Evolutionary conservation across 768 basidiomycete genomes (phyloP).

Genomic region (Gyrodon lividus): DNA sequence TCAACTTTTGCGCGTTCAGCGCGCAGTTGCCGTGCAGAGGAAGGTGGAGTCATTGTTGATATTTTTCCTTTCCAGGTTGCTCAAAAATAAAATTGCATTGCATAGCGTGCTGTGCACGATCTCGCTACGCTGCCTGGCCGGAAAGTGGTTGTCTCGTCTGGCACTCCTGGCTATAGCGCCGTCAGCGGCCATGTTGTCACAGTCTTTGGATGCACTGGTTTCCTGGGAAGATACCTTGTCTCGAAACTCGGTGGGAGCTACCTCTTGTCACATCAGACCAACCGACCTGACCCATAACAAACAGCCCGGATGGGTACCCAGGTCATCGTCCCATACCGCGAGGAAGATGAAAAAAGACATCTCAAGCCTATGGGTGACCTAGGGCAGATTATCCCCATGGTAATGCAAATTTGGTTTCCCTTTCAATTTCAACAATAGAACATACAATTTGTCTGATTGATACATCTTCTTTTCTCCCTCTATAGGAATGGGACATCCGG

Average conservation of each 20-base stretch:
- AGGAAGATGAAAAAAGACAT: slow-evolving; percentile 88
- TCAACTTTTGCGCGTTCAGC: slow-evolving; percentile 52
- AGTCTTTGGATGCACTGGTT: slow-evolving; percentile 96
- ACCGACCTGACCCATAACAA: slow-evolving; percentile 23
- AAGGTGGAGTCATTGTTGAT: slow-evolving; percentile 36
- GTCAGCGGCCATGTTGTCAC: slow-evolving; percentile 91
- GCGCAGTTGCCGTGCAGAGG: slow-evolving; percentile 44
- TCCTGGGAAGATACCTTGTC: slow-evolving; percentile 91
- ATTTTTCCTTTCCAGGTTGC: not conserved
- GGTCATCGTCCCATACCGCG: slow-evolving; percentile 92
- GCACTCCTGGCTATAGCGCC: slow-evolving; percentile 82
- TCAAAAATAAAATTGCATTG: slow-evolving; percentile 3
- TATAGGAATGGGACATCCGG: slow-evolving; percentile 93
- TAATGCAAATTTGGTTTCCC: slow-evolving; percentile 34
- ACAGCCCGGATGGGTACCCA: slow-evolving; percentile 89
- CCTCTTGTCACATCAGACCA: not conserved
- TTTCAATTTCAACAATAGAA: slow-evolving; percentile 1
- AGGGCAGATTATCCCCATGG: slow-evolving; percentile 94
- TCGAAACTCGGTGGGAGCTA: slow-evolving; percentile 80
- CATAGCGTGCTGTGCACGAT: slow-evolving; percentile 75
- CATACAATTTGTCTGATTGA: slow-evolving; percentile 25
- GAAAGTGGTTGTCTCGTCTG: slow-evolving; percentile 72
- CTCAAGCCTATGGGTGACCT: slow-evolving; percentile 94
- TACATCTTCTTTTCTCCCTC: slow-evolving; percentile 6
- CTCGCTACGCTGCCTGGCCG: slow-evolving; percentile 54